Evolutionary conservation across 768 basidiomycete species (phyloP), one percentile per base, ranked within the genome.

Genomic region (Rhodotorula toruloides): DNA sequence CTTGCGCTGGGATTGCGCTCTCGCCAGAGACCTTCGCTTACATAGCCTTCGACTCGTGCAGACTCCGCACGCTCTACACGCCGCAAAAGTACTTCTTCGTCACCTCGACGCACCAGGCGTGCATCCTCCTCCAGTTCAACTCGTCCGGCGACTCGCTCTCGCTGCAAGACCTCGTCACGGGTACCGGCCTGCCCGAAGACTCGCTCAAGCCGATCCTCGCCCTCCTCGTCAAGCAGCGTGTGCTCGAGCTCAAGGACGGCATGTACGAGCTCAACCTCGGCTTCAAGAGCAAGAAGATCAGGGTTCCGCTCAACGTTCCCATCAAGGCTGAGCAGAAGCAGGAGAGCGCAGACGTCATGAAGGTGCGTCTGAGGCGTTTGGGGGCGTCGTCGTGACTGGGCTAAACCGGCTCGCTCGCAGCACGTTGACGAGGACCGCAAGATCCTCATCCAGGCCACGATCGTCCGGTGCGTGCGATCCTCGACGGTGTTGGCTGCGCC

Each of bases 51-150:
- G 29, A 6, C 44, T 1, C 37, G 12, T 32, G n/a, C 52, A 71
- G 70, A 77, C 83, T 99, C 11, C 85, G 88, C 61, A 93, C 93
- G 70, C 92, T 89, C 75, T 91, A 96, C 78, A 82, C 90, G 59
- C 87, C 86, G 75, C 91, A 92, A 78, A 96, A 92, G 78, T 97
- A 97, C 80, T 91, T 94, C 73, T 80, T 98, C 76, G 90, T 92
- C 86, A 91, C 90, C 39, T 92, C 89, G 73, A 85, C 91, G 14
- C 97, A 88, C 79, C 96, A 99, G 79, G 90, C 89, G 84, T 89
- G 90, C 16, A 87, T 98, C n/a, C 82, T 98, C 43, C 77, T 91
- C 65, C 91, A 92, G 76, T 99, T 91, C 82, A 99, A 98, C 80
- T 84, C 85, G 66, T 85, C 88, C 74, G 53, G 37, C 3, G 92